A percentile compares a stretch with the other conserved stretches of the same genome.
Evolutionary conservation across 768 basidiomycete genomes (phyloP).

Genomic region (Pholiota microspora): DNA sequence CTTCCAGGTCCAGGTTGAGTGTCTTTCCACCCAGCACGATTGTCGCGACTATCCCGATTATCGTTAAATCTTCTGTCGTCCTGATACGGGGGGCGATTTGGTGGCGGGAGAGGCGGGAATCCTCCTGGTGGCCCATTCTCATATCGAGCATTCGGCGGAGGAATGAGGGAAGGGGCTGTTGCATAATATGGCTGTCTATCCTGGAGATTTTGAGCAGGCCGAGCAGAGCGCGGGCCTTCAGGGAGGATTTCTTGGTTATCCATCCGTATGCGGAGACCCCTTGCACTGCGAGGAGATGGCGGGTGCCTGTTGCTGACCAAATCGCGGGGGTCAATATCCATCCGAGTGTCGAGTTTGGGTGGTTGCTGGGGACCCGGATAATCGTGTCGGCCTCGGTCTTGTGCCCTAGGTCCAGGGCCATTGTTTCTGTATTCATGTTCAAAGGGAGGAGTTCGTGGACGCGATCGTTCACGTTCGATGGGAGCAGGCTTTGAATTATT

Average conservation of each 20-base stretch:
- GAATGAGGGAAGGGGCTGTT: neutral
- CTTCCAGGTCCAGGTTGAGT: neutral
- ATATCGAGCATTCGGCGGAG: neutral
- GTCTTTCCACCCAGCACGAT: slow-evolving; percentile 4
- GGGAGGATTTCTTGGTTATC: neutral
- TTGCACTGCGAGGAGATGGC: neutral
- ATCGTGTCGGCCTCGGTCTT: slow-evolving; percentile 11
- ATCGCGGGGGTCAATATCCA: slow-evolving; percentile 26
- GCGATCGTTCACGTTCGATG: neutral
- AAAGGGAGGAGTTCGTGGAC: neutral
- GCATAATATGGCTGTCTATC: slow-evolving; percentile 4
- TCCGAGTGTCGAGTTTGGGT: slow-evolving; percentile 20
- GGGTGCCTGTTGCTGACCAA: neutral
- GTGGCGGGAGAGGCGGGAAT: neutral
- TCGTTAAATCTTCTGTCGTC: slow-evolving; percentile 6
- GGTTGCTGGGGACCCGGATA: slow-evolving; percentile 10
- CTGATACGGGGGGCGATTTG: neutral
- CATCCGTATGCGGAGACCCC: neutral
- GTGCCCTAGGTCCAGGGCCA: neutral
- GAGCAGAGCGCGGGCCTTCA: neutral
- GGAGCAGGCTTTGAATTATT: neutral
- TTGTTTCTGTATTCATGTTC: neutral
- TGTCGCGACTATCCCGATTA: slow-evolving; percentile 1
- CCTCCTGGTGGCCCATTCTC: slow-evolving; percentile 1
- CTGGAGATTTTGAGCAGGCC: neutral